phyloP scores from a whole-genome alignment of 2,329 filamentous ascomycete species.

The Beauveria brongniartii region DNA sequence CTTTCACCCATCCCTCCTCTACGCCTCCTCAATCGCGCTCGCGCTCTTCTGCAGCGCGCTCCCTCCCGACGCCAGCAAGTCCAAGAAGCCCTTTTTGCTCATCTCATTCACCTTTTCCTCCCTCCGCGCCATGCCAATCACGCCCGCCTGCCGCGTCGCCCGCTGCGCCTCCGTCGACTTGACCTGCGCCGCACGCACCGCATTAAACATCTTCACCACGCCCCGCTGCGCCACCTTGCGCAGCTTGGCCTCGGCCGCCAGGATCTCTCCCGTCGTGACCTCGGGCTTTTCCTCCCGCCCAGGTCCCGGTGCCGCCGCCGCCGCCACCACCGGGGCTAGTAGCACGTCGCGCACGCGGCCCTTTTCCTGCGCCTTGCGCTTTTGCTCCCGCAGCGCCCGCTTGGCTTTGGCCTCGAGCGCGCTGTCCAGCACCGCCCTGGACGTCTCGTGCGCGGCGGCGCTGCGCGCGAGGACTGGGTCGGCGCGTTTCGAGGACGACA shows the following conservation, averaged over 20 bases:
- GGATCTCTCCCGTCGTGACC: slow-evolving; percentile 43
- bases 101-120: slow-evolving; percentile 91
- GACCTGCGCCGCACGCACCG: slow-evolving; percentile 85
- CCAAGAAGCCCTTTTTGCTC: slow-evolving; percentile 93
- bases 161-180: slow-evolving; percentile 72
- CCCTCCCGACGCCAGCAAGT: slow-evolving; percentile 67
- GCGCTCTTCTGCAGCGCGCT: slow-evolving; percentile 50
- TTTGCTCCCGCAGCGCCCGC: slow-evolving; percentile 71
- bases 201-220: slow-evolving; percentile 95
- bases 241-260: slow-evolving; percentile 69
- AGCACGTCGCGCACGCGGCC: slow-evolving; percentile 84
- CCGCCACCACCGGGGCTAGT: slow-evolving; percentile 48
- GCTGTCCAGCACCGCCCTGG: slow-evolving; percentile 63
- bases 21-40: slow-evolving; percentile 48
- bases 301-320: slow-evolving; percentile 22
- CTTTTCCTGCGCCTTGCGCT: slow-evolving; percentile 70
- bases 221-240: slow-evolving; percentile 85
- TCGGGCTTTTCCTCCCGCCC: slow-evolving; percentile 23
- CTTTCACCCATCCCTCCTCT: slow-evolving; percentile 15
- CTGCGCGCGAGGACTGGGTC: slow-evolving; percentile 91
- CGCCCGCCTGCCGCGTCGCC: slow-evolving; percentile 59
- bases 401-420: slow-evolving; percentile 76
- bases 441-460: slow-evolving; percentile 62
- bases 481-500: slow-evolving; percentile 69
- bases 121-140: slow-evolving; percentile 70